Percentiles rank a stretch among this genome's conserved stretches.
phyloP scores from a whole-genome alignment of 495 filamentous ascomycete genomes.

The Lineolata rhizophorae region DNA sequence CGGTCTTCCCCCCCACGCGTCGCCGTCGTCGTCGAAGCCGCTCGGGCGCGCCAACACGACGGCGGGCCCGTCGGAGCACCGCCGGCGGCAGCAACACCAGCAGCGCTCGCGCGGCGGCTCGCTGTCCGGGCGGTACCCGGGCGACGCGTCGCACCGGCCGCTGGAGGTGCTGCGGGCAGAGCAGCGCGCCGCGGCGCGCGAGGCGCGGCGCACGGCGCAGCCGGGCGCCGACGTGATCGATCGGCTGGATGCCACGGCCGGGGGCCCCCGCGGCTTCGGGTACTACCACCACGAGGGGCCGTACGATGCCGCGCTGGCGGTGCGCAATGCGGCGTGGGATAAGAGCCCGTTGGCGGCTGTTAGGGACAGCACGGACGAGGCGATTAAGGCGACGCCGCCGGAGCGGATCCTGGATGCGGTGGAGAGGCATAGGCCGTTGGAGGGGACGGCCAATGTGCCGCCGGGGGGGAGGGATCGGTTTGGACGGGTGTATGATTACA shows the following conservation, averaged over 20 bases:
- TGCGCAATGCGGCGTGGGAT: slow-evolving; percentile 41
- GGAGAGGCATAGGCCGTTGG: slow-evolving; percentile 55
- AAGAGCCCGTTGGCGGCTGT: slow-evolving; percentile 61
- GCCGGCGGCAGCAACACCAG: not conserved
- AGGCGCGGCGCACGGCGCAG: slow-evolving; percentile 35
- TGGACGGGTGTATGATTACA: slow-evolving; percentile 52
- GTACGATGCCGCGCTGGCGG: slow-evolving; percentile 61
- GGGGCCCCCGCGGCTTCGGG: no score
- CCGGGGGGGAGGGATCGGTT: slow-evolving; percentile 43
- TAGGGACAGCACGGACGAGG: slow-evolving; percentile 46
- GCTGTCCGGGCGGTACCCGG: slow-evolving; percentile 33
- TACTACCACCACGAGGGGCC: slow-evolving; percentile 94
- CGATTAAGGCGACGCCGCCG: slow-evolving; percentile 59
- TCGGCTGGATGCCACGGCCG: slow-evolving; percentile 39
- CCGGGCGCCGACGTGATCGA: slow-evolving; percentile 66
- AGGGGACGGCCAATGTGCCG: slow-evolving; percentile 58
- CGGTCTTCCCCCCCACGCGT: no score
- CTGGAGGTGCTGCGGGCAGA: slow-evolving; percentile 37
- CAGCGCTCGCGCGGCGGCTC: slow-evolving; percentile 24
- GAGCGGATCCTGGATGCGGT: slow-evolving; percentile 63
- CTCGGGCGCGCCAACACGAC: not conserved
- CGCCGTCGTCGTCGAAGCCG: no score
- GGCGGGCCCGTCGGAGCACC: not conserved
- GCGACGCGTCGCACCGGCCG: slow-evolving; percentile 37
- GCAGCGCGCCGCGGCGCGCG: slow-evolving; percentile 34